Base-by-base conservation (phyloP, 768 basidiomycete species). In the Rhizopogon salebrosus region DNA sequence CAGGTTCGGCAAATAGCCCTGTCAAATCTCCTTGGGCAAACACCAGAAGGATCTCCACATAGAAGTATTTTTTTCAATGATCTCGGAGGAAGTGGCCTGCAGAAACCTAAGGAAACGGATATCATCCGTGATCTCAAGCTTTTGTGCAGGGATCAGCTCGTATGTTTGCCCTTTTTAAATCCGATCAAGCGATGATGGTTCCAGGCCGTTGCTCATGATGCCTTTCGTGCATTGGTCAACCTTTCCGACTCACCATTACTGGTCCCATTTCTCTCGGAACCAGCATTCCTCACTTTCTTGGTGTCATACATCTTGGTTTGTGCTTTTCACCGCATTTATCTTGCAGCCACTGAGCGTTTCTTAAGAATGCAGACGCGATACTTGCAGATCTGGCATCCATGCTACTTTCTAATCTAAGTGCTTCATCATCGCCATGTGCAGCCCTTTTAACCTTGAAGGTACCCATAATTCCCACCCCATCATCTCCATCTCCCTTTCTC, bases 311-410 rank as follows among this genome's bases (percentile, higher is more conserved):
- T 93, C 51, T 76, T 95, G 57, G 95, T 97, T 76, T 22, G 11
- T 23, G 24, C 16, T 16, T 54, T 34, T 57, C 23, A 34, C 42
- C 27, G 49, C 16, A 10, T 40, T 41, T 40, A 18, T 20, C 31
- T 46, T 52, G 48, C 56, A 31, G 9, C 48, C 54, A 54, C 53
- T 57, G 31, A 52, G 52, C 24, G 20, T 14, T 24, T 22, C 37
- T 8, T 60, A 98, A n/a, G 94, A 89, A 93, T 69, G 87, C 91
- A n/a, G 82, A 87, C 55, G 84, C 95, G 9, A 83, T 87, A 53
- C 85, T 98, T 24, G 92, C 93, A 31, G 95, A 98, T 74, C 82
- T 98, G 18, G 92, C 94, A 3, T 80, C 92, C n/a, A 98, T 98
- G 95, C 76, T 98, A 1, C 78, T 98, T 9, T 95, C 94, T n/a